These are phyloP conservation scores for Calonectria pseudoreteaudii DNA, from an alignment of 2,329 filamentous ascomycete genomes.

Conservation along the genomic window DNA sequence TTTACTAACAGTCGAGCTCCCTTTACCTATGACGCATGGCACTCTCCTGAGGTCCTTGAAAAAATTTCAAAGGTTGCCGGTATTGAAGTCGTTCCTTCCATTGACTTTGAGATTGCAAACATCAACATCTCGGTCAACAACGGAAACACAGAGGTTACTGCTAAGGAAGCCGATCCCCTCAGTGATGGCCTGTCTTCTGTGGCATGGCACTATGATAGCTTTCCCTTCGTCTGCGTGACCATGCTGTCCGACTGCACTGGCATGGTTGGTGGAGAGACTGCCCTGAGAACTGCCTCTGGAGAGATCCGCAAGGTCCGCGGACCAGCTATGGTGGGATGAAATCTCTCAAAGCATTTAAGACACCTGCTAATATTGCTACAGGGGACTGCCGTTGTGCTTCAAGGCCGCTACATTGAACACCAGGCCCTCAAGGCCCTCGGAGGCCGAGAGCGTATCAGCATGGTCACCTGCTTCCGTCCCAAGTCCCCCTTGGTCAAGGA, in stretches of 20 bases:
- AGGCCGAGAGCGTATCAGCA: slow-evolving; percentile 71
- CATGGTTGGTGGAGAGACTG: slow-evolving; percentile 76
- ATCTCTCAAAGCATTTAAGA: slow-evolving; percentile 56
- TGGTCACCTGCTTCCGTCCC: slow-evolving; percentile 74
- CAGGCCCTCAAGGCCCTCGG: slow-evolving; percentile 69
- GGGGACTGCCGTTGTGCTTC: slow-evolving; percentile 72
- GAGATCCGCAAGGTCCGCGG: slow-evolving; percentile 68
- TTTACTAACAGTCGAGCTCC: slow-evolving; percentile 60
- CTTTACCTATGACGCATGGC: slow-evolving; percentile 69
- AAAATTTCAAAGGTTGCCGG: slow-evolving; percentile 65
- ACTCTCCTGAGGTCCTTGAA: slow-evolving; percentile 55
- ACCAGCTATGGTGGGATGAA: slow-evolving; percentile 65
- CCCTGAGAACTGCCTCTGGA: slow-evolving; percentile 63
- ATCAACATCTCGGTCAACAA: slow-evolving; percentile 65
- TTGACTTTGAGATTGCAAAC: slow-evolving; percentile 66
- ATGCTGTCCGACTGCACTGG: slow-evolving; percentile 73
- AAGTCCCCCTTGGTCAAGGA: slow-evolving; percentile 66
- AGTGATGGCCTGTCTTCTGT: slow-evolving; percentile 59
- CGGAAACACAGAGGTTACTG: slow-evolving; percentile 54
- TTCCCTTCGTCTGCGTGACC: slow-evolving; percentile 74
- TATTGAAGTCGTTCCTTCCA: slow-evolving; percentile 64
- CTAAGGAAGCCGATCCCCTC: slow-evolving; percentile 50
- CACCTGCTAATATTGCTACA: slow-evolving; percentile 29
- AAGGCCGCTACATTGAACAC: slow-evolving; percentile 75
- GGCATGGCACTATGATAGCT: slow-evolving; percentile 73